phyloP scores from a whole-genome alignment of 192 early-diverging fungal species.

The Coemansia sp. region DNA sequence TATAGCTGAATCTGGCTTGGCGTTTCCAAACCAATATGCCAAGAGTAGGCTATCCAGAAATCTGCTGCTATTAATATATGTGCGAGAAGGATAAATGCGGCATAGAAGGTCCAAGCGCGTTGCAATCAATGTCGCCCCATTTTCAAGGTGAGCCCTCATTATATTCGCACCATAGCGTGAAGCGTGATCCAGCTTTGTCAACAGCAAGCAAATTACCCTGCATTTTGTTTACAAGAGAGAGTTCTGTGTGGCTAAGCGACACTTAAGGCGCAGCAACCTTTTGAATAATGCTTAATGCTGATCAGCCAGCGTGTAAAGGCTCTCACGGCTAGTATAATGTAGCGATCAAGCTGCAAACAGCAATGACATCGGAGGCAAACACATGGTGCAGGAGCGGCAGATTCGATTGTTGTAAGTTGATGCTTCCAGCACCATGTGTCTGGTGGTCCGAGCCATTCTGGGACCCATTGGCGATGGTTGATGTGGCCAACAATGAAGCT shows the following conservation, averaged over 20 bases:
- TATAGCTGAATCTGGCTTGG: not conserved
- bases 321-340: not conserved
- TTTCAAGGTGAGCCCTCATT: not conserved
- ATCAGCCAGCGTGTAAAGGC: not conserved
- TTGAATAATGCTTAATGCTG: not conserved
- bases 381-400: not conserved
- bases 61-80: not conserved
- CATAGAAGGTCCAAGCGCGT: not conserved
- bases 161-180: not conserved
- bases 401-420: not conserved
- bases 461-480: not conserved
- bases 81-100: not conserved
- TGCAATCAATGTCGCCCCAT: not conserved
- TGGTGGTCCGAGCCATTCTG: constrained; percentile 2
- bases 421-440: constrained; percentile 2
- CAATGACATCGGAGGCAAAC: not conserved
- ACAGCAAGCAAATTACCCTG: not conserved
- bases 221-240: not conserved
- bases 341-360: not conserved
- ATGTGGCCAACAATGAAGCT: constrained; percentile 3
- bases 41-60: not conserved
- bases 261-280: not conserved
- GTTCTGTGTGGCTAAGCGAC: too few relatives aligned
- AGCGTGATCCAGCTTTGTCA: not conserved
- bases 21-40: not conserved